A percentile compares a stretch with the other conserved stretches of the same genome.
Evolutionary conservation across 371 early-diverging fungal species (phyloP).

Genomic region (Apophysomyces variabilis): DNA sequence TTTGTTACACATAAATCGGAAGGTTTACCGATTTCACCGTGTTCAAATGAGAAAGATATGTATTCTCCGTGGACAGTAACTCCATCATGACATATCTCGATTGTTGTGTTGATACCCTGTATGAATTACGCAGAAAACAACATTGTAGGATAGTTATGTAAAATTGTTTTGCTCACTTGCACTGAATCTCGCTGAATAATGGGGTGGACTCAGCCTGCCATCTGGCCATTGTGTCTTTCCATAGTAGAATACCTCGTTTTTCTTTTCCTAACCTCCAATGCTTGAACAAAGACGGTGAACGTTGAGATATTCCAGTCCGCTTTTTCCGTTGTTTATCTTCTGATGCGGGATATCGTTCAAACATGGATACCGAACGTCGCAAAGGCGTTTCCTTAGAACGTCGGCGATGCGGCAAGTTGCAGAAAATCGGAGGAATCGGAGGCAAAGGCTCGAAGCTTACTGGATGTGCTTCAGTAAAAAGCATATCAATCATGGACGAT

Average conservation of each 20-base stretch:
- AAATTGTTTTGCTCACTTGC: not conserved
- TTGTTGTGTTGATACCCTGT: not conserved
- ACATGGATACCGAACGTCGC: conserved; percentile 1
- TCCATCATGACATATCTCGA: conserved; percentile 18
- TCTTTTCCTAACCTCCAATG: conserved; percentile 4
- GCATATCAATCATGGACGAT: not conserved
- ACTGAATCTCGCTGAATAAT: not conserved
- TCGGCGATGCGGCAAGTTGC: conserved; percentile 7
- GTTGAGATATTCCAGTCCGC: not conserved
- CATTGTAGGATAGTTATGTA: not conserved
- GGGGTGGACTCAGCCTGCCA: not conserved
- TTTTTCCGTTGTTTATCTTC: not conserved
- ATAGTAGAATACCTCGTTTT: not conserved
- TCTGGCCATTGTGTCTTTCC: not conserved
- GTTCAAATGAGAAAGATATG: conserved; percentile 20
- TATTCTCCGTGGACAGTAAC: conserved; percentile 23
- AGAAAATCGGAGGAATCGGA: not conserved
- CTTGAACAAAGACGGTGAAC: conserved; percentile 1
- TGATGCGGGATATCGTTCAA: not conserved
- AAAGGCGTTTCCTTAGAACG: conserved; percentile 3
- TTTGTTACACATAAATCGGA: not conserved
- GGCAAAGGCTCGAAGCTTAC: conserved; percentile 3
- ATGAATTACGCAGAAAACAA: no score
- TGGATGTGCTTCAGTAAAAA: conserved; percentile 2
- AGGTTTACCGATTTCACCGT: conserved; percentile 23